A percentile compares a stretch with the other conserved stretches of the same genome.
These are phyloP conservation scores for Aegilops umbellulata DNA, from an alignment of 176 grass and related monocot species.

Conservation along the genomic window DNA sequence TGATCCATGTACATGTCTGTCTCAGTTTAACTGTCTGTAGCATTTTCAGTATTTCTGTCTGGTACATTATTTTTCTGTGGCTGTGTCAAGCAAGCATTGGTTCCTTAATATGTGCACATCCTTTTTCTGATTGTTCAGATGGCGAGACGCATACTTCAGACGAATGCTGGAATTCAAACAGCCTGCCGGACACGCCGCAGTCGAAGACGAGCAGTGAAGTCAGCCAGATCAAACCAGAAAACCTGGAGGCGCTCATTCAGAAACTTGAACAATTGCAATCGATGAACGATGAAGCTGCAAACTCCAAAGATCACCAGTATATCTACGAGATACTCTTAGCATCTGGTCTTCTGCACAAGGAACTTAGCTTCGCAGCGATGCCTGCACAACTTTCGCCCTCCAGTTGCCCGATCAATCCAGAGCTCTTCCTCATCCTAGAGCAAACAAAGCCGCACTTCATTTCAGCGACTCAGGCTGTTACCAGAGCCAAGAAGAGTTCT, in stretches of 20 bases:
- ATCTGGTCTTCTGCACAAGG: constrained; percentile 65
- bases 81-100: constrained; percentile 19
- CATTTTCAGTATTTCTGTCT: constrained; percentile 11
- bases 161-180: constrained; percentile 64
- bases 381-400: constrained; percentile 43
- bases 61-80: background rate
- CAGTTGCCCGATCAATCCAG: constrained; percentile 61
- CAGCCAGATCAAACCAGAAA: constrained; percentile 70
- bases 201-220: constrained; percentile 53
- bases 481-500: constrained; percentile 23
- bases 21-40: constrained; percentile 20
- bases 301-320: constrained; percentile 66
- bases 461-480: constrained; percentile 14
- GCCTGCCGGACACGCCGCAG: constrained; percentile 66
- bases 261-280: constrained; percentile 67
- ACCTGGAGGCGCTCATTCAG: constrained; percentile 65
- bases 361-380: constrained; percentile 36
- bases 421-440: constrained; percentile 87
- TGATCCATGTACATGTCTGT: constrained; percentile 15
- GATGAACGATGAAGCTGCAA: constrained; percentile 51
- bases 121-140: constrained; percentile 48
- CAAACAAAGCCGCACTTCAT: constrained; percentile 50
- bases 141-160: constrained; percentile 75
- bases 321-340: constrained; percentile 85
- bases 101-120: constrained; percentile 26